Conservation (phyloP, 2,329 filamentous ascomycete genomes). For the Elsinoe arachidis region DNA sequence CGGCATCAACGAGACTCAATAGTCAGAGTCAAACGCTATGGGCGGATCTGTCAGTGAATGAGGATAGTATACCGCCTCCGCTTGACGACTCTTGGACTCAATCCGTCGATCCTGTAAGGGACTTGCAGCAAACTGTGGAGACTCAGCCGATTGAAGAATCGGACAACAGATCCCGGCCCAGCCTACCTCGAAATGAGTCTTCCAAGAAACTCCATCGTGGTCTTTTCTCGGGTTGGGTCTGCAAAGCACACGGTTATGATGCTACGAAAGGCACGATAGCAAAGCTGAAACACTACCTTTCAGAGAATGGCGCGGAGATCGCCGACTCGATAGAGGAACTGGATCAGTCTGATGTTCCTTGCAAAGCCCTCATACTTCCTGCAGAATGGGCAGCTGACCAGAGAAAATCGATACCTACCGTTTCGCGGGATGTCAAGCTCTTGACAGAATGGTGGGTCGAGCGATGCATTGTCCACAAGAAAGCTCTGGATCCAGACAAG, state of each 20-base stretch:
- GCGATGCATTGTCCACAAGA: conserved; percentile 70
- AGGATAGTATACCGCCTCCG: conserved; percentile 14
- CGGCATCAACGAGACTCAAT: conserved; percentile 73
- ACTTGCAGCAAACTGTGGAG: conserved; percentile 3
- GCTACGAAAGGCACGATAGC: not conserved
- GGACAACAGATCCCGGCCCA: not conserved
- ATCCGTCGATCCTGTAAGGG: conserved; percentile 14
- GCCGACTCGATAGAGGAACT: conserved; percentile 21
- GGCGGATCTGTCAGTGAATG: conserved; percentile 64
- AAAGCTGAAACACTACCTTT: not conserved
- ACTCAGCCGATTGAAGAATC: conserved; percentile 6
- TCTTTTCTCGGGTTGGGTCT: conserved; percentile 24
- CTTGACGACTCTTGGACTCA: conserved; percentile 19
- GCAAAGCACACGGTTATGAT: conserved; percentile 12
- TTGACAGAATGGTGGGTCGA: conserved; percentile 95
- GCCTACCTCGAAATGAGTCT: not conserved
- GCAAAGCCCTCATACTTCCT: conserved; percentile 28
- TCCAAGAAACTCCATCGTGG: conserved; percentile 14
- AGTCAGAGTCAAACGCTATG: conserved; percentile 78
- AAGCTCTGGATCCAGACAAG: conserved; percentile 57
- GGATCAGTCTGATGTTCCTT: conserved; percentile 18
- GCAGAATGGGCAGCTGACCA: conserved; percentile 25
- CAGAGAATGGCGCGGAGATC: conserved; percentile 24
- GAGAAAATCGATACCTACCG: conserved; percentile 17
- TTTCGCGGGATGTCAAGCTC: conserved; percentile 29